Conservation (phyloP, 2,329 filamentous ascomycete genomes). For the Geosmithia flava region DNA sequence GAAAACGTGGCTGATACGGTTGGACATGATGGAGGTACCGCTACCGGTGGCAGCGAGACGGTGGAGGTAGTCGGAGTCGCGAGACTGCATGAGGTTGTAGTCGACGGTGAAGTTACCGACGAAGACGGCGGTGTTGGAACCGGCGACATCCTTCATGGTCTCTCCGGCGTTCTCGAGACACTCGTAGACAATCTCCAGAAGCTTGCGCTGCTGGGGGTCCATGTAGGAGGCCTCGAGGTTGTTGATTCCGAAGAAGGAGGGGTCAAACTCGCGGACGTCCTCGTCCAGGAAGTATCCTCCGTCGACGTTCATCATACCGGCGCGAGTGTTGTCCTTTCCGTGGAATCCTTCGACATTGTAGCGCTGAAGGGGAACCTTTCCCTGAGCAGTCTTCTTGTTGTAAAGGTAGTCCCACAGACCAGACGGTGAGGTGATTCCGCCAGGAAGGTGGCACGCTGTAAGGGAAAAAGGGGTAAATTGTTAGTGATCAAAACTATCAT, state of each 20-base stretch:
- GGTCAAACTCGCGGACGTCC: slow-evolving; percentile 3
- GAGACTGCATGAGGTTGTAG: not conserved
- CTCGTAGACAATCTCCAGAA: slow-evolving; percentile 9
- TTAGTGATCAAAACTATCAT: no score
- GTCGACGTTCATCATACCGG: not conserved
- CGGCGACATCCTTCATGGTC: slow-evolving; percentile 1
- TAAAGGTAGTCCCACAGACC: slow-evolving; percentile 8
- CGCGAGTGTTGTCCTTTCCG: not conserved
- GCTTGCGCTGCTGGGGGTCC: slow-evolving; percentile 8
- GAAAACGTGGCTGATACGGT: slow-evolving; percentile 5
- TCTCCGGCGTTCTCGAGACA: slow-evolving; percentile 9
- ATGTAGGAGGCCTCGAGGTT: slow-evolving; percentile 3
- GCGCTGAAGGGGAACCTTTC: slow-evolving; percentile 1
- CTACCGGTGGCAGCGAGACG: slow-evolving; percentile 1
- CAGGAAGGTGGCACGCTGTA: slow-evolving; percentile 3
- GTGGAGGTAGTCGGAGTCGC: not conserved
- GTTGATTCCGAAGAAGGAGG: slow-evolving; percentile 5
- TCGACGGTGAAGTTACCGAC: slow-evolving; percentile 3
- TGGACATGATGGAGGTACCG: slow-evolving; percentile 2
- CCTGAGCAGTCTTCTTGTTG: slow-evolving; percentile 3
- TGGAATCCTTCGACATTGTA: slow-evolving; percentile 3
- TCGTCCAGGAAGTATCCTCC: slow-evolving; percentile 3
- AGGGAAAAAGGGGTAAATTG: not conserved
- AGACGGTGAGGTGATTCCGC: slow-evolving; percentile 2
- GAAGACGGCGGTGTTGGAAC: not conserved